A percentile compares a stretch with the other conserved stretches of the same genome.
phyloP scores from a whole-genome alignment of 148 eudicot species.

The Pouteria glomerata region DNA sequence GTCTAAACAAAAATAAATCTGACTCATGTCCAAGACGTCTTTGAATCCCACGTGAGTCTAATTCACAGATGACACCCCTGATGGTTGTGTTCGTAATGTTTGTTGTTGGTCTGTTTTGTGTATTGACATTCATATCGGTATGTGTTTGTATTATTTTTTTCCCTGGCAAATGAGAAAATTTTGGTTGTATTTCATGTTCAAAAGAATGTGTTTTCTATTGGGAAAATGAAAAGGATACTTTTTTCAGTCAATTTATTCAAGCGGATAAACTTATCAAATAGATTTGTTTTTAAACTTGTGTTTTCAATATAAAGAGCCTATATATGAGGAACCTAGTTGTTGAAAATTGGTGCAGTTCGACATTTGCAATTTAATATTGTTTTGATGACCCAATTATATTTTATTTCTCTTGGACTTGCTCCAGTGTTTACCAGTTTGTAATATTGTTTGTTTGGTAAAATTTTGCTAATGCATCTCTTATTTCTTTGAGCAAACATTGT shows the following conservation, averaged over 20 bases:
- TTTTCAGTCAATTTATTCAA: neutral
- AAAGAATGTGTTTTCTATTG: no score
- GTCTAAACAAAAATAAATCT: no score
- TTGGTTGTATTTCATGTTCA: no score
- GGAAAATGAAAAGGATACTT: neutral
- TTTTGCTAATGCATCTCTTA: neutral
- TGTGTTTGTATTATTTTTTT: no score
- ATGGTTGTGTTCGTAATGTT: no score
- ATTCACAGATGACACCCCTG: no score
- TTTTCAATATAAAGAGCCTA: neutral
- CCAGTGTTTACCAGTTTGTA: neutral
- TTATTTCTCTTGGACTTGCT: neutral
- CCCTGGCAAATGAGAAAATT: no score
- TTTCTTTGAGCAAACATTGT: neutral
- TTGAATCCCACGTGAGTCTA: no score
- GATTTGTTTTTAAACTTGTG: neutral
- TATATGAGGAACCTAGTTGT: neutral
- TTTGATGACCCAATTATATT: neutral
- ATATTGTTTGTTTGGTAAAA: neutral
- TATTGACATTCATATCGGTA: no score
- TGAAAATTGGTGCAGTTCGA: neutral
- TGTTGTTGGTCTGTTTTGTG: no score
- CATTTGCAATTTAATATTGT: neutral
- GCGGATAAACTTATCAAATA: neutral
- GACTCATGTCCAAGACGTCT: no score